Evolutionary conservation across 495 filamentous ascomycete genomes (phyloP).

Genomic region (Haplographium delicatum): DNA sequence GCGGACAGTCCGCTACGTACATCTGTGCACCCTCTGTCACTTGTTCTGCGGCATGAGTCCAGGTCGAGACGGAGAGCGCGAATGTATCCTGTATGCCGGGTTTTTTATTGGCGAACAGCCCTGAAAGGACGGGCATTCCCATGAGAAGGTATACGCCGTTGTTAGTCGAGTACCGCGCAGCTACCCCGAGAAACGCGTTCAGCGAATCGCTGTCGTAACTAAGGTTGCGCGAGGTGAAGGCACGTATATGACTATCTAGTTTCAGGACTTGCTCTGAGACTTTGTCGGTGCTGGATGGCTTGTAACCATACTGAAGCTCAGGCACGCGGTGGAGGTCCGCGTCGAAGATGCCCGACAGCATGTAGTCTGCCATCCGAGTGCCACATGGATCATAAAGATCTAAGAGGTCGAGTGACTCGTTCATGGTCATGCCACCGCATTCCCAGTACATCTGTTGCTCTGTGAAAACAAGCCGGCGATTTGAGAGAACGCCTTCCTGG

Average conservation of each 20-base stretch:
- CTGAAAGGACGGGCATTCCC: background rate
- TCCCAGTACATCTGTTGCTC: conserved; percentile 34
- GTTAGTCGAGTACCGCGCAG: background rate
- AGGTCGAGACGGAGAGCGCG: background rate
- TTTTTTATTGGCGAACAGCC: background rate
- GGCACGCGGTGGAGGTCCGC: background rate
- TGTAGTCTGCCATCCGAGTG: background rate
- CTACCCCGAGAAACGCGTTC: background rate
- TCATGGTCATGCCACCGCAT: conserved; percentile 19
- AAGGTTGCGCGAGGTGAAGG: background rate
- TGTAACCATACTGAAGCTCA: background rate
- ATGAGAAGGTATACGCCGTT: background rate
- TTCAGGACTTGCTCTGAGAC: background rate
- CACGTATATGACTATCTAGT: background rate
- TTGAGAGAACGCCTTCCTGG: conserved; percentile 34
- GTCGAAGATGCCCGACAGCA: background rate
- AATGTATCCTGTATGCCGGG: background rate
- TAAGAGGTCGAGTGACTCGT: background rate
- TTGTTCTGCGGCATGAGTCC: background rate
- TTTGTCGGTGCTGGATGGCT: background rate
- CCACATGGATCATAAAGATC: background rate
- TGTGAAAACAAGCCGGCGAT: conserved; percentile 30
- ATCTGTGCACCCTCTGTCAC: background rate
- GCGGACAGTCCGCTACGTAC: background rate
- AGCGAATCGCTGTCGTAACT: background rate